A percentile compares a stretch with the other conserved stretches of the same genome.
phyloP scores from a whole-genome alignment of 208 protist genomes.

The Acanthamoeba quina region DNA sequence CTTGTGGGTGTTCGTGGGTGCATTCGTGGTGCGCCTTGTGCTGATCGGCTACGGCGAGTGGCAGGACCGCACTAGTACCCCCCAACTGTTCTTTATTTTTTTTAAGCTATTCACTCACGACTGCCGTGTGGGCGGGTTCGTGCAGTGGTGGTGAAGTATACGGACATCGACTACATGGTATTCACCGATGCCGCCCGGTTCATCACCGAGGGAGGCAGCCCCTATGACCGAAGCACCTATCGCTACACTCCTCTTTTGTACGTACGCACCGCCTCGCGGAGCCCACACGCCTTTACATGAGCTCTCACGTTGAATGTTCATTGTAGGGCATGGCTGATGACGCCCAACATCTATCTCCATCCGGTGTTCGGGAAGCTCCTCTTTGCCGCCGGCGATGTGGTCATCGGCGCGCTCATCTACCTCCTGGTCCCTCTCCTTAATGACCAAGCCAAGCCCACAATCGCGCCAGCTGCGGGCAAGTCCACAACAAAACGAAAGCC shows the following conservation, averaged over 20 bases:
- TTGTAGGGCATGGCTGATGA: slow-evolving; percentile 82
- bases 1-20: neutral
- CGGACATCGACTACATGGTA: slow-evolving; percentile 88
- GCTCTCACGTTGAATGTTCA: neutral
- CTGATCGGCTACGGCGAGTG: slow-evolving; percentile 51
- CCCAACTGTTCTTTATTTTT: neutral
- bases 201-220: slow-evolving; percentile 84
- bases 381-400: slow-evolving; percentile 86
- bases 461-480: neutral
- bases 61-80: slow-evolving; percentile 56
- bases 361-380: slow-evolving; percentile 89
- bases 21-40: neutral
- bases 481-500: neutral
- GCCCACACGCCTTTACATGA: neutral
- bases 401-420: slow-evolving; percentile 84
- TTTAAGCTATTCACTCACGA: neutral
- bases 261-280: neutral
- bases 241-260: slow-evolving; percentile 90
- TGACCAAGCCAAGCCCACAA: neutral
- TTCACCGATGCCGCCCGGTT: slow-evolving; percentile 89
- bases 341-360: slow-evolving; percentile 86
- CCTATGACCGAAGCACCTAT: slow-evolving; percentile 89
- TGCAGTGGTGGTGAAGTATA: slow-evolving; percentile 80
- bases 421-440: slow-evolving; percentile 70
- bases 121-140: neutral